Base-by-base conservation (phyloP, 2,329 filamentous ascomycete species). In the Calonectria pauciramosa region DNA sequence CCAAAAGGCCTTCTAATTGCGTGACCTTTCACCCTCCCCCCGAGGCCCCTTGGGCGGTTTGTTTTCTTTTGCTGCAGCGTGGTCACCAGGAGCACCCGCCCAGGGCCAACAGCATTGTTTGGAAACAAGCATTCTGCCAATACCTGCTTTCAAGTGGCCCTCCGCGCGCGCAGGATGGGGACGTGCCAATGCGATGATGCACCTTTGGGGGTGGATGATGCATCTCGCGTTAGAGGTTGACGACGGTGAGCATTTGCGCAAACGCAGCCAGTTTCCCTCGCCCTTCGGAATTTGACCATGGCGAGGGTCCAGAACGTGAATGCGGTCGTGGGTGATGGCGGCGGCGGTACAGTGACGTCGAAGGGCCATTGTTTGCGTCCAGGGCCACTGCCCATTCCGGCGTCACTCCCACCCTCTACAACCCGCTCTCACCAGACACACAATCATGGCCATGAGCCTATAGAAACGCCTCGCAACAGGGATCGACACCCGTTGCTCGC, bases 391-490 rank as follows among this genome's bases (percentile, higher is more conserved):
- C 52, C 70, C 59, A 36, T 60, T 68, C 41, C 52, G 52, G 54
- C 26, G 28, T 32, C 32, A 41, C 54, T 47, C 16, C 38, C 52
- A n/a, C 54, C 49, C 54, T 47, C 59, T 34, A 26, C 59, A 18
- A 30, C 59, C 59, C 75, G 60, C 70, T 73, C 51, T 72, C 76
- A 70, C 69, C 65, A 65, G 77, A 76, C 74, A 71, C 68, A 78
- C 78, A 79, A 71, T 73, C 77, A 63, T 71, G 70, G 70, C 74
- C 79, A 78, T 82, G 74, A 83, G 80, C 82, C 82, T 81, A 82
- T 82, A 68, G 78, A 81, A 82, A 82, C 72, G 82, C 82, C 82
- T 83, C 79, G 79, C 77, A 70, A 71, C 77, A 81, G 76, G 80
- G 80, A 81, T 82, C 75, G 75, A 73, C 63, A 49, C 44, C 69